These are phyloP conservation scores for Scleromitrula shiraiana DNA, from an alignment of 2,329 filamentous ascomycete genomes.

Conservation along the genomic window DNA sequence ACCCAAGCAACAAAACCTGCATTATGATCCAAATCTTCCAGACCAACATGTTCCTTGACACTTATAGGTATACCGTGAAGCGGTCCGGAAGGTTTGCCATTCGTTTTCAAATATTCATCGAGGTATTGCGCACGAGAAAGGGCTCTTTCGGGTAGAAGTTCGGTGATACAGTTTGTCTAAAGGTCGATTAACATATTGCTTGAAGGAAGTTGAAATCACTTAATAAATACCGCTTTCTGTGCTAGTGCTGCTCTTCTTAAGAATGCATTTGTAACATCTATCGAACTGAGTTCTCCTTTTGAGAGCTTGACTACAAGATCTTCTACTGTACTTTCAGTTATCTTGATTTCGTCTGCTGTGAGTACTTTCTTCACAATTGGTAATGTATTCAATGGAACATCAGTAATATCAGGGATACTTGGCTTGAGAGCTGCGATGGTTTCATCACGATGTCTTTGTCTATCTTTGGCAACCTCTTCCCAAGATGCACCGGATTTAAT, in stretches of 20 bases:
- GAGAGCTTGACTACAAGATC: conserved; percentile 40
- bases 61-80: conserved; percentile 42
- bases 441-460: conserved; percentile 38
- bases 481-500: conserved; percentile 32
- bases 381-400: conserved; percentile 38
- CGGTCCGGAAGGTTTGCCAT: conserved; percentile 30
- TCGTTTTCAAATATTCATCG: conserved; percentile 28
- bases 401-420: conserved; percentile 31
- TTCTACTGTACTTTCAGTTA: conserved; percentile 41
- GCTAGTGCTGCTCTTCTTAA: conserved; percentile 46
- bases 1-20: conserved; percentile 43
- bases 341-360: conserved; percentile 37
- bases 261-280: conserved; percentile 43
- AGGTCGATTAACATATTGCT: conserved; percentile 4
- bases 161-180: conserved; percentile 39
- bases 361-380: conserved; percentile 39
- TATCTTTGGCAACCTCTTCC: conserved; percentile 39
- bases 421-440: conserved; percentile 37
- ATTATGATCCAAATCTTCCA: conserved; percentile 41
- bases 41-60: conserved; percentile 44
- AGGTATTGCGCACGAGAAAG: conserved; percentile 28
- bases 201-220: not conserved
- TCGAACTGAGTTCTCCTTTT: conserved; percentile 35
- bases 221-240: conserved; percentile 35
- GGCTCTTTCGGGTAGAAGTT: conserved; percentile 32